A percentile compares a stretch with the other conserved stretches of the same genome.
These are phyloP conservation scores for Spizellomyces sp. DNA, from an alignment of 192 early-diverging fungal species.

Conservation along the genomic window DNA sequence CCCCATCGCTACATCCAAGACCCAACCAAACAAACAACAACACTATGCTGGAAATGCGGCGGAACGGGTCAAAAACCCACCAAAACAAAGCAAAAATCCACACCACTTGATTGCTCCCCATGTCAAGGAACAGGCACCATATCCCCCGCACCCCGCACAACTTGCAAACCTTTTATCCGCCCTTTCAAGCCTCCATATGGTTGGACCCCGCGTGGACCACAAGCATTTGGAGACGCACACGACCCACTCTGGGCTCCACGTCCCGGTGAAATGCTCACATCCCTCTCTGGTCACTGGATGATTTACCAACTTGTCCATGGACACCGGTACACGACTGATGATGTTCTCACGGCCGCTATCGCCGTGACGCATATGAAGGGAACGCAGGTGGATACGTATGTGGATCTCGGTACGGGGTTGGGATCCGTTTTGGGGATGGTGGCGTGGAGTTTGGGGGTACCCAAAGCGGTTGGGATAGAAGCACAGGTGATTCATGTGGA, in stretches of 20 bases:
- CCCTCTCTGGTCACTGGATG: slow-evolving; percentile 37
- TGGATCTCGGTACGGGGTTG: slow-evolving; percentile 48
- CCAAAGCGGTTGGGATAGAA: slow-evolving; percentile 35
- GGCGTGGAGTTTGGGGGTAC: slow-evolving; percentile 31
- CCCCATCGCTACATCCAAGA: no score
- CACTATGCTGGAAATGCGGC: no score
- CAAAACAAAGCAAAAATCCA: no score
- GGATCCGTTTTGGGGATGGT: slow-evolving; percentile 37
- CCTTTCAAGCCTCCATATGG: slow-evolving; percentile 3
- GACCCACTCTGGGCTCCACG: slow-evolving; percentile 1
- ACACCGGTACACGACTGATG: slow-evolving; percentile 48
- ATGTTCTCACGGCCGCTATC: slow-evolving; percentile 34
- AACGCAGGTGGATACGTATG: slow-evolving; percentile 1
- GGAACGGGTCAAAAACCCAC: no score
- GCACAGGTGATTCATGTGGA: slow-evolving; percentile 41
- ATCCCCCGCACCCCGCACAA: no score
- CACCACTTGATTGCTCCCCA: no score
- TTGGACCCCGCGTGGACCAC: slow-evolving; percentile 10
- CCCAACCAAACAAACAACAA: no score
- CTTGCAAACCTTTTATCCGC: slow-evolving; percentile 1
- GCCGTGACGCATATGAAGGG: slow-evolving; percentile 24
- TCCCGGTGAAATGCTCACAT: slow-evolving; percentile 36
- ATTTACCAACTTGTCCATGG: slow-evolving; percentile 42
- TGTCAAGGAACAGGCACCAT: no score
- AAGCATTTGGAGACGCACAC: not conserved